phyloP scores from a whole-genome alignment of 2,329 filamentous ascomycete genomes.

The Mariannaea sp. region DNA sequence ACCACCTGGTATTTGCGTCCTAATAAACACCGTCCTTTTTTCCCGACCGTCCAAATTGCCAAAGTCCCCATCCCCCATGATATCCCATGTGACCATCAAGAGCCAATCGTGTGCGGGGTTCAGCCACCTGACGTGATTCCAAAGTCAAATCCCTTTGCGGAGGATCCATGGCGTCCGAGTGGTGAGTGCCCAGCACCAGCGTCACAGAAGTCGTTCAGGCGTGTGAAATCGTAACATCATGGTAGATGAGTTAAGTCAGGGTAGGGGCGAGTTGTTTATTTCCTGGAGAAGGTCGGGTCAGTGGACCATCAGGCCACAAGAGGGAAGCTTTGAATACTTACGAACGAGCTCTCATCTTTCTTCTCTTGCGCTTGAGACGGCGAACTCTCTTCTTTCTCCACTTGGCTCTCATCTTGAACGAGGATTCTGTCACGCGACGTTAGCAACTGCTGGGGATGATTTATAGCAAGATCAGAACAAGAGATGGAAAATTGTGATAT shows the following conservation, averaged over 20 bases:
- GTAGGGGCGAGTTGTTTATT: constrained; percentile 69
- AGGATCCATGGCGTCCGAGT: constrained; percentile 26
- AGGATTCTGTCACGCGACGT: constrained; percentile 39
- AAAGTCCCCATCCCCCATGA: constrained; percentile 33
- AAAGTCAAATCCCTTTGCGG: constrained; percentile 36
- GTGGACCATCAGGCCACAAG: constrained; percentile 1
- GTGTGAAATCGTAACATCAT: constrained; percentile 46
- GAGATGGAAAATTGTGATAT: constrained; percentile 15
- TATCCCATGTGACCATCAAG: constrained; percentile 42
- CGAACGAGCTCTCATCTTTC: constrained; percentile 99
- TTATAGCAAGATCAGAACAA: constrained; percentile 3
- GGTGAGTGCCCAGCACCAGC: constrained; percentile 35
- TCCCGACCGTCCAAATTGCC: constrained; percentile 42
- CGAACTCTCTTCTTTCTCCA: constrained; percentile 99
- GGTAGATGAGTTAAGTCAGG: constrained; percentile 57
- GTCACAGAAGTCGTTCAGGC: constrained; percentile 35
- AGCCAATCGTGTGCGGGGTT: constrained; percentile 38
- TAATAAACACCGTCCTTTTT: constrained; percentile 40
- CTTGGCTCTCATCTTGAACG: constrained; percentile 85
- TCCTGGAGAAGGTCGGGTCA: constrained; percentile 56
- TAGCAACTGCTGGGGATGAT: constrained; percentile 25
- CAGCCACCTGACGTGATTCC: constrained; percentile 35
- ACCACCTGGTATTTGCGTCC: constrained; percentile 33
- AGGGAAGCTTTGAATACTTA: constrained; percentile 58
- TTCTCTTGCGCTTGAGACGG: constrained; percentile 99